A percentile compares a stretch with the other conserved stretches of the same genome.
These are phyloP conservation scores for Vinca minor DNA, from an alignment of 257 asterid species.

Conservation along the genomic window DNA sequence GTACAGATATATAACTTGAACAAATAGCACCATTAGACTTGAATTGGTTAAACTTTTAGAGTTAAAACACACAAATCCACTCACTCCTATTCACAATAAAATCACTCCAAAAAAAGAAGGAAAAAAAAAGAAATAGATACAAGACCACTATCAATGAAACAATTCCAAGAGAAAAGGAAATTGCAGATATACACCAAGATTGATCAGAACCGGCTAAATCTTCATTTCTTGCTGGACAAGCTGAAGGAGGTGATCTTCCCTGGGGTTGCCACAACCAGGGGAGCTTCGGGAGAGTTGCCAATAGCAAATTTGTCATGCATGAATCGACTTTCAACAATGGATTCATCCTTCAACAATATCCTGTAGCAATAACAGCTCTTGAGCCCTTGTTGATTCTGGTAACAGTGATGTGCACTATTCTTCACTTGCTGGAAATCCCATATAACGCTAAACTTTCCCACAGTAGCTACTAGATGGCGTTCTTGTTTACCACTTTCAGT, in stretches of 20 bases:
- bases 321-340: constrained; percentile 86
- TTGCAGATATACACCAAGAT: background rate
- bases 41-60: no score
- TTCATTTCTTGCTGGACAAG: constrained; percentile 58
- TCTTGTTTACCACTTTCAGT: constrained; percentile 98
- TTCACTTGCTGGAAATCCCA: constrained; percentile 98
- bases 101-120: background rate
- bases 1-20: background rate
- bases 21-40: background rate
- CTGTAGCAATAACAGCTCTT: constrained; percentile 98
- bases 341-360: constrained; percentile 80
- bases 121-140: background rate
- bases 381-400: constrained; percentile 84
- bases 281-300: constrained; percentile 82
- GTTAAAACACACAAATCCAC: no score
- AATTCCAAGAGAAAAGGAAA: background rate
- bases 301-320: constrained; percentile 81
- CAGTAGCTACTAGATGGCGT: constrained; percentile 89
- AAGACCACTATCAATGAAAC: background rate
- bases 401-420: constrained; percentile 83
- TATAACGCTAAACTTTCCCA: constrained; percentile 86
- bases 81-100: background rate
- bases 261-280: constrained; percentile 92
- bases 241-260: constrained; percentile 89
- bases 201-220: background rate